Conservation (phyloP, 2,329 filamentous ascomycete genomes). For the Exophiala phaeomuriformis region DNA sequence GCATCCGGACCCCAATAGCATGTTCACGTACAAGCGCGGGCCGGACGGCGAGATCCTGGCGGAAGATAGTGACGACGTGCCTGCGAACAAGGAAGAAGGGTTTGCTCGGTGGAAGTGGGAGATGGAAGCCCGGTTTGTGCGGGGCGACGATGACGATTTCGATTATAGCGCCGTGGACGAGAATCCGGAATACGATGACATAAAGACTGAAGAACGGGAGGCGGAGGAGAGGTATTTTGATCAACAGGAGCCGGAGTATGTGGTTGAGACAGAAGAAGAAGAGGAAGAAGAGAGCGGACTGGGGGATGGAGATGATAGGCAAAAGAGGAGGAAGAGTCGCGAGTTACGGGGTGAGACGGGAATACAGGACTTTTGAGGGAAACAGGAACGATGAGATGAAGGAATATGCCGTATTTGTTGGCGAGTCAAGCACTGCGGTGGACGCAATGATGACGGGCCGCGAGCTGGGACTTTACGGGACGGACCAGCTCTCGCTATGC, state of each 20-base stretch:
- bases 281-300: conserved; percentile 11
- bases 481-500: no score
- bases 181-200: conserved; percentile 64
- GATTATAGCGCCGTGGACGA: conserved; percentile 65
- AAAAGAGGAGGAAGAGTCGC: conserved; percentile 17
- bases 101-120: conserved; percentile 62
- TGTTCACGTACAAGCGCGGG: conserved; percentile 45
- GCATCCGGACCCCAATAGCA: conserved; percentile 46
- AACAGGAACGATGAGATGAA: background rate
- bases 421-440: no score
- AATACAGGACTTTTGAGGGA: conserved; percentile 59
- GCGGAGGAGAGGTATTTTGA: conserved; percentile 72
- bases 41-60: conserved; percentile 51
- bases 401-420: background rate
- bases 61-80: conserved; percentile 52
- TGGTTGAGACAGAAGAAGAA: conserved; percentile 31
- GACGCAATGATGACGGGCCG: no score
- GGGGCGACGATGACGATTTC: conserved; percentile 69
- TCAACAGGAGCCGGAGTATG: conserved; percentile 65
- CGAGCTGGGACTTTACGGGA: no score
- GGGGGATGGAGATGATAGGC: conserved; percentile 28
- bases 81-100: conserved; percentile 58
- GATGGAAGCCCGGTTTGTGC: conserved; percentile 66
- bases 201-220: conserved; percentile 53
- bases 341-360: conserved; percentile 56